Percentiles rank a stretch among this genome's conserved stretches.
Evolutionary conservation across 108 stramenopile genomes (phyloP).

Genomic region (Skeletonema menzelii): DNA sequence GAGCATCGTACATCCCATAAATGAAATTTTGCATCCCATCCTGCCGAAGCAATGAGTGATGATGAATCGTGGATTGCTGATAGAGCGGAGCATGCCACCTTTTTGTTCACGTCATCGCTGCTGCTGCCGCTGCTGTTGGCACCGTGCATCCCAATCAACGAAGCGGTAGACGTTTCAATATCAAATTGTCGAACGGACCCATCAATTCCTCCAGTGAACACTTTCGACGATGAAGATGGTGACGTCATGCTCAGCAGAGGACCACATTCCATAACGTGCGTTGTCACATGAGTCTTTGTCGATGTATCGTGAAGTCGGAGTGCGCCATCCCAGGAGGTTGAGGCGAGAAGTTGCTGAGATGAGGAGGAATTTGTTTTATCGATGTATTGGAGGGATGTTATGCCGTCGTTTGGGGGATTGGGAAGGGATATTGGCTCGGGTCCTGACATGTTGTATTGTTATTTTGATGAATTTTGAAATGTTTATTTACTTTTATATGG

Average conservation of each 20-base stretch:
- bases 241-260: conserved; percentile 70
- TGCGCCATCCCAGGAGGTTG: conserved; percentile 81
- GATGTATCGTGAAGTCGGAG: conserved; percentile 66
- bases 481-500: too few species aligned
- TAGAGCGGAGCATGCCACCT: conserved; percentile 48
- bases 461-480: too few species aligned
- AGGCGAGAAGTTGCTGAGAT: conserved; percentile 44
- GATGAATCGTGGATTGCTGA: conserved; percentile 8
- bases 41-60: conserved; percentile 62
- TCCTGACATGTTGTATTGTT: neutral
- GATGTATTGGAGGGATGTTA: conserved; percentile 56
- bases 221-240: neutral
- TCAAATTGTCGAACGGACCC: conserved; percentile 57
- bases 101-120: neutral
- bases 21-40: conserved; percentile 69
- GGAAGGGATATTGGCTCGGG: conserved; percentile 69
- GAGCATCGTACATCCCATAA: conserved; percentile 68
- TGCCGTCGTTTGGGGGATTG: conserved; percentile 74
- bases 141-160: conserved; percentile 41
- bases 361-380: conserved; percentile 3
- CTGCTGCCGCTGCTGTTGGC: neutral
- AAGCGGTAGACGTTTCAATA: conserved; percentile 14
- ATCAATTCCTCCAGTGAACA: conserved; percentile 73
- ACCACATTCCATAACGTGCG: conserved; percentile 68
- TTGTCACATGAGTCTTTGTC: conserved; percentile 22